Evolutionary conservation across 2,329 filamentous ascomycete species (phyloP).

Genomic region (Escovopsis weberi): DNA sequence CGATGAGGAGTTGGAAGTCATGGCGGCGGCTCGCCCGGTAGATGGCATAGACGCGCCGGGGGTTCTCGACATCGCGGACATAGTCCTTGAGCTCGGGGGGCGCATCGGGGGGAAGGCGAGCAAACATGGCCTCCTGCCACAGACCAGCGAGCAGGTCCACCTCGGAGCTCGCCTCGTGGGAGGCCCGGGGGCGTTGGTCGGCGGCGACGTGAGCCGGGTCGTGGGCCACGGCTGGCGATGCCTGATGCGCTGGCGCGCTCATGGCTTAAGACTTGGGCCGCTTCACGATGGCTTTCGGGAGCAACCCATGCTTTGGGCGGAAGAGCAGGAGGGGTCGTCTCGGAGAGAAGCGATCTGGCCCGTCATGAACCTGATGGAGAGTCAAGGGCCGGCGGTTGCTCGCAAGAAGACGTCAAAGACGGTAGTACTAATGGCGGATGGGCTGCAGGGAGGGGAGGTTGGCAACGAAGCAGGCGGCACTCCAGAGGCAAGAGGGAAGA

Average conservation of each 20-base stretch:
- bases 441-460: no score
- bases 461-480: no score
- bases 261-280: constrained; percentile 7
- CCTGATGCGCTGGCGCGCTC: constrained; percentile 8
- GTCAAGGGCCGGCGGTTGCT: no score
- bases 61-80: constrained; percentile 45
- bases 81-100: constrained; percentile 40
- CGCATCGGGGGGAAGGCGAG: constrained; percentile 44
- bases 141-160: constrained; percentile 39
- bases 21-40: constrained; percentile 47
- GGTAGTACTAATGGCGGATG: no score
- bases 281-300: neutral
- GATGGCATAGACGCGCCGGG: constrained; percentile 44
- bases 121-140: constrained; percentile 47
- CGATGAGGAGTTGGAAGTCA: constrained; percentile 51
- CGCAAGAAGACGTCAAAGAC: no score
- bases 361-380: neutral
- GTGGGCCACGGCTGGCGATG: constrained; percentile 5
- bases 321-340: neutral
- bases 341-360: neutral
- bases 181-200: constrained; percentile 5
- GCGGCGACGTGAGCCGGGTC: constrained; percentile 3
- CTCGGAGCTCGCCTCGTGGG: constrained; percentile 19
- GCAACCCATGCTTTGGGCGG: constrained; percentile 4
- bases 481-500: no score